Evolutionary conservation across 192 early-diverging fungal species (phyloP).

Genomic region (Diversispora eburnea): DNA sequence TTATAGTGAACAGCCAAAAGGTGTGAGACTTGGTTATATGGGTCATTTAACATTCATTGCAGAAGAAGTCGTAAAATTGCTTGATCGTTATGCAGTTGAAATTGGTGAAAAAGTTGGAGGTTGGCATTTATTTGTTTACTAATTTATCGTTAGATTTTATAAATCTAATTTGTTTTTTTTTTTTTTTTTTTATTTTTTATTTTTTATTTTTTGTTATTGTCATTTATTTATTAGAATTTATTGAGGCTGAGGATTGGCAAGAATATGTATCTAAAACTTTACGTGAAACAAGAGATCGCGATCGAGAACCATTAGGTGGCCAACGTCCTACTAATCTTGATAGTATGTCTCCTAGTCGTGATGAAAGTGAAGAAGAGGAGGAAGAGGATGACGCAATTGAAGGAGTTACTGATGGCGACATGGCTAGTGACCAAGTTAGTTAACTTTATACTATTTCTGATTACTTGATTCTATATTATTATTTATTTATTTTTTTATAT

Average conservation of each 20-base stretch:
- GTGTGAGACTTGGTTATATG: slow-evolving; percentile 94
- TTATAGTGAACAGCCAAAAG: slow-evolving; percentile 73
- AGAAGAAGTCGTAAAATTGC: slow-evolving; percentile 88
- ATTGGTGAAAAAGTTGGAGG: slow-evolving; percentile 29
- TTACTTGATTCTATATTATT: not conserved
- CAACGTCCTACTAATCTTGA: slow-evolving; percentile 48
- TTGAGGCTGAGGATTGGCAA: slow-evolving; percentile 53
- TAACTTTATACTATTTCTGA: not conserved
- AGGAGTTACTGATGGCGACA: slow-evolving; percentile 52
- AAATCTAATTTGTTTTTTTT: too few relatives aligned
- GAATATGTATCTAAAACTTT: slow-evolving; percentile 49
- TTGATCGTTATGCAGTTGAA: slow-evolving; percentile 58
- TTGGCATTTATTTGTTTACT: not conserved
- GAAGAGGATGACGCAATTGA: slow-evolving; percentile 57
- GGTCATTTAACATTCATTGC: slow-evolving; percentile 97
- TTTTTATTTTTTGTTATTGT: not conserved
- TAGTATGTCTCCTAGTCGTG: slow-evolving; percentile 34
- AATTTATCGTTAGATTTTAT: not conserved
- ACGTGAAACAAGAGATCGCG: slow-evolving; percentile 43
- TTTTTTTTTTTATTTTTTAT: too few relatives aligned
- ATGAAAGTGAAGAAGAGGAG: slow-evolving; percentile 51
- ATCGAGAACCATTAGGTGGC: slow-evolving; percentile 47
- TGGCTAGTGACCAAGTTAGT: slow-evolving; percentile 62
- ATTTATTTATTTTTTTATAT: too few relatives aligned
- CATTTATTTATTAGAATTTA: slow-evolving; percentile 34